Evolutionary conservation across 2,329 filamentous ascomycete species (phyloP), one percentile per base, ranked within the genome.

Genomic region (Parastagonospora avenae): DNA sequence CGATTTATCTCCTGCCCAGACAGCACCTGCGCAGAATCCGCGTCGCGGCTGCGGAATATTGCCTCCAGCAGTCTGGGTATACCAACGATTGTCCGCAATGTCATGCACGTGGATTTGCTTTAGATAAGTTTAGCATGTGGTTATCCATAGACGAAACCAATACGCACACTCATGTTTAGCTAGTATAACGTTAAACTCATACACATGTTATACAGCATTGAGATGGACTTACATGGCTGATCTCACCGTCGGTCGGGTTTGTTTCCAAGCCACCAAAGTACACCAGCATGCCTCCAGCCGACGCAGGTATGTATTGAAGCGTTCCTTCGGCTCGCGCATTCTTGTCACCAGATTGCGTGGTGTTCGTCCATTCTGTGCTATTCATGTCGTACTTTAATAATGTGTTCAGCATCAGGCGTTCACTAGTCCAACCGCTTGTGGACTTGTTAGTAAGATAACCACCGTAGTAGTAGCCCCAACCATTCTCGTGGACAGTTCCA

Each of bases 11-110:
- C 74, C 53, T 1, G 83, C 78, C 77, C 83, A 85, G 1, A 81
- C 79, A 8, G 78, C 80, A 29, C 83, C 84, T 2, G 82, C 81
- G 63, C 84, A 87, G 51, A 85, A 86, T 12, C 79, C 77, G 9
- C 82, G 74, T 11, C 84, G 74, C 52, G 79, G 74, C 24, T 71
- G 71, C 1, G 84, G 84, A 0, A 82, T 65, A 30, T 79, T 68
- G 0, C 84, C 84, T 0, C 71, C 76, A 0, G 84, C 81, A 5
- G 73, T 78, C 60, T 87, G 83, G 10, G 72, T 76, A 51, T 85
- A 86, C 83, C 83, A 86, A 57, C 79, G 77, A 2, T 76, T 77
- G 56, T 79, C 82, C 27, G 76, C 74, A 40, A 87, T 80, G 54
- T 87, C 84, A 56, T 84, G 86, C 1, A 87, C 54, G 46, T 82